Base-by-base conservation (phyloP, 1,284 basidiomycete genomes). In the Leucoagaricus sp. region DNA sequence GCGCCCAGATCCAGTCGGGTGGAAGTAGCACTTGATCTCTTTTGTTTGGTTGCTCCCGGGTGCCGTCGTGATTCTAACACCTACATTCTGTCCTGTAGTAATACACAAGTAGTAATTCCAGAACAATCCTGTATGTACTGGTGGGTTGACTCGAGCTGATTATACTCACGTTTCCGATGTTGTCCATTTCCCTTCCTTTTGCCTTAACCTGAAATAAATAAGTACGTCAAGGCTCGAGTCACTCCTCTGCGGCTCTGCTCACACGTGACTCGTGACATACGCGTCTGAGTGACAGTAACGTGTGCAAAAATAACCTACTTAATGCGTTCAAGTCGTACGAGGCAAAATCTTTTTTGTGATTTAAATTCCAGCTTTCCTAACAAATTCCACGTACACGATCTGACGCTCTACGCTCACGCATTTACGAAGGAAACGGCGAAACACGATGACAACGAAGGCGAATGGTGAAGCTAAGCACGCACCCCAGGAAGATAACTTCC, bases 281-380 rank as follows among this genome's bases (percentile, higher is more conserved):
- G 53, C 53, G 53, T 42, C 21, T 25, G 10, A 19, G 38, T 51
- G 40, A 29, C 40, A 33, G 36, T 29, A 34, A 34, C 31, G 28
- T 9, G 10, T 45, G n/a, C 26, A 28, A 12, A 29, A 41, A 28
- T 7, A 29, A 41, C 41, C 26, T 15, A 45, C 9, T 34, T 19
- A 52, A 23, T 13, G 26, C 23, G n/a, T 31, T 41, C n/a, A 54
- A 54, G 34, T 54, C 53, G 53, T 54, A 55, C 53, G 53, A 55
- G 34, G 36, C 12, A 4, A 26, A 45, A 26, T 17, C 19, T 23
- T 3, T 1, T 17, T 21, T 7, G 17, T 31, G 19, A 42, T 52
- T 42, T 52, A 44, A 52, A 28, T 15, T 31, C 6, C n/a, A 23
- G 13, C 26, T 42, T 19, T 13, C 7, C 21, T 36, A n/a, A n/a